A percentile compares a stretch with the other conserved stretches of the same genome.
Evolutionary conservation across 164 flowering plant species (phyloP).

Genomic region (Paratinospora sagittata): DNA sequence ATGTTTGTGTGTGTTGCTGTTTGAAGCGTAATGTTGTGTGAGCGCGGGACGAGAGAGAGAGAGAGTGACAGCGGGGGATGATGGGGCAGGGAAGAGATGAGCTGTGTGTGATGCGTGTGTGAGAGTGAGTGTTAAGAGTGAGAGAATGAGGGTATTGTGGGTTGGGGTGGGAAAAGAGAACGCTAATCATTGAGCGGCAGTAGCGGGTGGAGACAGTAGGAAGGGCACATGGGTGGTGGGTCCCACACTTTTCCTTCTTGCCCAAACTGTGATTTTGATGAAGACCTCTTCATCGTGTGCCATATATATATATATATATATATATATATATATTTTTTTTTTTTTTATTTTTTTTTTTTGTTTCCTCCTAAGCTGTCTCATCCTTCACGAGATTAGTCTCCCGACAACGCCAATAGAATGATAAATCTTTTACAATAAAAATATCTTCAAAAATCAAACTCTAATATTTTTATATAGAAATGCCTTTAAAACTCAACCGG

Average conservation of each 20-base stretch:
- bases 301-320: too few relatives aligned
- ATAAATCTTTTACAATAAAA: too few relatives aligned
- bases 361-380: too few relatives aligned
- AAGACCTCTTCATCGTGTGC: neutral
- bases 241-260: neutral
- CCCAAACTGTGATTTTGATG: neutral
- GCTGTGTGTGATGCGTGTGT: neutral
- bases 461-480: too few relatives aligned
- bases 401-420: too few relatives aligned
- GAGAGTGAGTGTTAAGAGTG: neutral
- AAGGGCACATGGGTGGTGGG: slow-evolving; percentile 13
- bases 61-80: neutral
- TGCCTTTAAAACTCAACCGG: too few relatives aligned
- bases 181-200: slow-evolving; percentile 12
- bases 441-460: too few relatives aligned
- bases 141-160: neutral
- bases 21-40: too few relatives aligned
- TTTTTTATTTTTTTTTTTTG: too few relatives aligned
- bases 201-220: slow-evolving; percentile 11
- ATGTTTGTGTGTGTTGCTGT: neutral
- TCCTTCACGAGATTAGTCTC: too few relatives aligned
- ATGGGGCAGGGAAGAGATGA: neutral
- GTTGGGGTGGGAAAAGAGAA: neutral
- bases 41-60: too few relatives aligned
- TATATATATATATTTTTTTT: too few relatives aligned